Evolutionary conservation across 352 stramenopile genomes (phyloP).

Genomic region (Pythium angustatum): DNA sequence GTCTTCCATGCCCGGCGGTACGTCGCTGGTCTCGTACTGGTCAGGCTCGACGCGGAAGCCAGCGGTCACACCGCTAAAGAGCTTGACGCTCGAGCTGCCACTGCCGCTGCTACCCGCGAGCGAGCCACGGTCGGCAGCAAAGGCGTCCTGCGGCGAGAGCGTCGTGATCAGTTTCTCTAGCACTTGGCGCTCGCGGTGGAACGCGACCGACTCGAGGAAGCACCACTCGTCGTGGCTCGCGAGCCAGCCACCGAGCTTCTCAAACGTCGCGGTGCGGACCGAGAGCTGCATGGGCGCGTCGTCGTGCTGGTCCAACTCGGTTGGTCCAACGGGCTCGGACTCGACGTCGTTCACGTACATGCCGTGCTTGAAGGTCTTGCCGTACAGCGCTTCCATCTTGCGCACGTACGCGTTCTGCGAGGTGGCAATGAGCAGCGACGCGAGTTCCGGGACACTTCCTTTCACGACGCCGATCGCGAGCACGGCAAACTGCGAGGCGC

Average conservation of each 20-base stretch:
- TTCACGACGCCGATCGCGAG: slow-evolving; percentile 22
- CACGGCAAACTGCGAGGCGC: too few species aligned
- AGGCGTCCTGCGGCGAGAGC: background rate
- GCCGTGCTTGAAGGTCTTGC: slow-evolving; percentile 20
- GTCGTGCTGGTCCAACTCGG: background rate
- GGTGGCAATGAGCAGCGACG: background rate
- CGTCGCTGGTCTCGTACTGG: slow-evolving; percentile 6
- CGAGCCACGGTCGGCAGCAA: background rate
- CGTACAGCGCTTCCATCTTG: slow-evolving; percentile 25
- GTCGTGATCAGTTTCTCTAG: slow-evolving; percentile 16
- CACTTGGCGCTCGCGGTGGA: background rate
- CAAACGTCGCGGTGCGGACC: slow-evolving; percentile 19
- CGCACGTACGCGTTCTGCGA: slow-evolving; percentile 12
- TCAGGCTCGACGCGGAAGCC: slow-evolving; percentile 8
- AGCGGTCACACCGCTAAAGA: background rate
- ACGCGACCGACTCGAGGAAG: too few species aligned
- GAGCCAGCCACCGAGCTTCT: slow-evolving; percentile 19
- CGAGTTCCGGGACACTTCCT: slow-evolving; percentile 19
- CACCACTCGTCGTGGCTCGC: slow-evolving; percentile 20
- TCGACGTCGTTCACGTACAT: slow-evolving; percentile 5
- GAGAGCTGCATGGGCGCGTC: slow-evolving; percentile 3
- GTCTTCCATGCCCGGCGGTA: slow-evolving; percentile 10
- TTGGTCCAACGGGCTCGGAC: background rate
- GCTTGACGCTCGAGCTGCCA: background rate
- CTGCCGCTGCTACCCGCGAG: background rate